Evolutionary conservation across 2,329 filamentous ascomycete genomes (phyloP), one percentile per base, ranked within the genome.

Genomic region (Thermomyces lanuginosus): DNA sequence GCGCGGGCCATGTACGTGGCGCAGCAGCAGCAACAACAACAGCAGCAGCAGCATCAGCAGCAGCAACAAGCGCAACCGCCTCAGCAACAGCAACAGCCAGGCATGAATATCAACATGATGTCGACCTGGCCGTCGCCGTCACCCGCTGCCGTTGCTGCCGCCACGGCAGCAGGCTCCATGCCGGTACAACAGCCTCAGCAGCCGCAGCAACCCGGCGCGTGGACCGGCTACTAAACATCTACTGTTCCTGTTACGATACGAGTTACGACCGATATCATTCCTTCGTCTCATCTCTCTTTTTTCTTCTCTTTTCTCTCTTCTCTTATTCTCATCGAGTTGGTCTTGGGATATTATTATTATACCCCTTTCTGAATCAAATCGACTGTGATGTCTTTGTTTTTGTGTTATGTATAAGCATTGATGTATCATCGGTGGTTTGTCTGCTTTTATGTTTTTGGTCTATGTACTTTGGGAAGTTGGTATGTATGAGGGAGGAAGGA

Each of bases 41-140:
- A 41, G 14, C 53, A 43, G 29, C 45, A 51, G 6, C 43, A 41
- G n/a, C 52, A 14, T 43, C 48, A 8, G 38, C 45, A 9, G n/a
- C 50, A 55, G 25, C 42, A 37, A 6, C 43, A 47, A 2, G 44
- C 44, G 7, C 50, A 54, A 26, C 42, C 41, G 14, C 53, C 43
- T 30, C 45, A 51, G 6, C 43, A 41, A n/a, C 46, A 45, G 22
- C 52, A 52, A 32, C 49, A 51, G 26, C 40, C 44, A 6, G 44
- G 46, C 19, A 41, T 54, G 36, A 37, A 44, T 8, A 49, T 54
- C 42, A 40, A 41, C 5, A 56, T 54, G 46, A 49, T 56, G 34
- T 43, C 49, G 4, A 48, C 48, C 10, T 56, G 53, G 53, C 42
- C 51, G 13, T 31, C 42, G 16, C 41, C 41, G 2, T n/a, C n/a